Evolutionary conservation across 2,329 filamentous ascomycete species (phyloP).

Genomic region (Penicillium polonicum): DNA sequence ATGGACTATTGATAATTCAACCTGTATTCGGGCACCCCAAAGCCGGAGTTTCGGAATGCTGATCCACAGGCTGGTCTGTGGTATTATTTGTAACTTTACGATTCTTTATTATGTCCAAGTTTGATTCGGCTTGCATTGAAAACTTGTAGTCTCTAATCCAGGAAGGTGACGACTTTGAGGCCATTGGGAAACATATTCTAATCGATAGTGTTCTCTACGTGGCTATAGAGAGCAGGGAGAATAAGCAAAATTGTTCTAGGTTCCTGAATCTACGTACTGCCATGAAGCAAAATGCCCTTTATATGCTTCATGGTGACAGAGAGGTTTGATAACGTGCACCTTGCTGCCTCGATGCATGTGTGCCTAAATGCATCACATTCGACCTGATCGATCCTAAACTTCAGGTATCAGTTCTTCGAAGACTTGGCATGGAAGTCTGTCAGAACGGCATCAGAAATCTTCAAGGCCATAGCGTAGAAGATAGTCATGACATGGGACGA

Average conservation of each 20-base stretch:
- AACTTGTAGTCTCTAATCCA: background rate
- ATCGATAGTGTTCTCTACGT: too few relatives aligned
- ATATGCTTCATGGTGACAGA: too few relatives aligned
- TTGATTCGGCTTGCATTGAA: background rate
- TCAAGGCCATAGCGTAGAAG: background rate
- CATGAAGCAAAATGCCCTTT: too few relatives aligned
- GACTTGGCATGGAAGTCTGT: background rate
- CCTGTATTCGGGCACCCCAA: background rate
- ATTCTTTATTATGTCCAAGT: background rate
- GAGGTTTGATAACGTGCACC: too few relatives aligned
- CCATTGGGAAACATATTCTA: too few relatives aligned
- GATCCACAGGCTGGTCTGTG: background rate
- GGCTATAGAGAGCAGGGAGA: too few relatives aligned
- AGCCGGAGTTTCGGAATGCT: background rate
- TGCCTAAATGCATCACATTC: too few relatives aligned
- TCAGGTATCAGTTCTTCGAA: background rate
- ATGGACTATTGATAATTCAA: conserved; percentile 41
- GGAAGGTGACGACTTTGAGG: too few relatives aligned
- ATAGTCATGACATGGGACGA: background rate
- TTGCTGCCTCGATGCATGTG: too few relatives aligned
- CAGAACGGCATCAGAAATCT: background rate
- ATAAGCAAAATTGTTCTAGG: too few relatives aligned
- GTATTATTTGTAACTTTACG: background rate
- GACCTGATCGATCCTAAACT: background rate
- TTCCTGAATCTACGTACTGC: too few relatives aligned